Evolutionary conservation across 2,329 filamentous ascomycete genomes (phyloP).

Genomic region (Aspergillus chevalieri): DNA sequence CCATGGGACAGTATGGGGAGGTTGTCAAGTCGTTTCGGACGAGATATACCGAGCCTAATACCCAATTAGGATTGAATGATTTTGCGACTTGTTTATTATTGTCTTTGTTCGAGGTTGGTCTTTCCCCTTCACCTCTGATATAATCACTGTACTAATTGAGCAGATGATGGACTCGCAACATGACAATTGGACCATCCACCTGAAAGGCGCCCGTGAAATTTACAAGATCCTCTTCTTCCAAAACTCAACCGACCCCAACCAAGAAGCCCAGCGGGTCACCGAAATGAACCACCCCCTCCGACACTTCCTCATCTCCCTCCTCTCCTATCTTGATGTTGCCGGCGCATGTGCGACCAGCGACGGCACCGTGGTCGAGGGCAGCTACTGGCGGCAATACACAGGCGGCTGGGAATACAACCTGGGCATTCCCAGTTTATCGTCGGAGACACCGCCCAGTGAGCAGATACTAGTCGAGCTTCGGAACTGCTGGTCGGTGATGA

Average conservation of each 20-base stretch:
- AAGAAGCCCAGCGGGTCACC: slow-evolving; percentile 22
- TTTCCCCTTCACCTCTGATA: background rate
- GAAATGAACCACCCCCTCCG: slow-evolving; percentile 30
- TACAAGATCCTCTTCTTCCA: slow-evolving; percentile 28
- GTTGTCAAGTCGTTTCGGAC: slow-evolving; percentile 30
- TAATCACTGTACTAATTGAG: slow-evolving; percentile 1
- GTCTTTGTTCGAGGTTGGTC: slow-evolving; percentile 29
- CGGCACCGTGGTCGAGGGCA: slow-evolving; percentile 32
- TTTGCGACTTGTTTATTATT: slow-evolving; percentile 31
- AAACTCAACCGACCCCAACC: slow-evolving; percentile 14
- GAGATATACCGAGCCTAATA: slow-evolving; percentile 18
- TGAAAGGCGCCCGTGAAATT: slow-evolving; percentile 35
- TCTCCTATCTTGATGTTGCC: slow-evolving; percentile 36
- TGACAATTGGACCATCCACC: slow-evolving; percentile 34
- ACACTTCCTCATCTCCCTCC: slow-evolving; percentile 33
- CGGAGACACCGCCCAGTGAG: slow-evolving; percentile 15
- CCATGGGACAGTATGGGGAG: slow-evolving; percentile 34
- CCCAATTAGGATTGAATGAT: slow-evolving; percentile 22
- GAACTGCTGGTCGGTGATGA: slow-evolving; percentile 26
- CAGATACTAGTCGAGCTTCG: slow-evolving; percentile 22
- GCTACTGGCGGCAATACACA: slow-evolving; percentile 35
- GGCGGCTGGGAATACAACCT: slow-evolving; percentile 35
- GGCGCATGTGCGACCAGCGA: slow-evolving; percentile 34
- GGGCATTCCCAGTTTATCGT: slow-evolving; percentile 25
- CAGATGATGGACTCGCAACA: slow-evolving; percentile 36